Conservation (phyloP, 176 grass and related monocot species). For the Musa troglodytarum region DNA sequence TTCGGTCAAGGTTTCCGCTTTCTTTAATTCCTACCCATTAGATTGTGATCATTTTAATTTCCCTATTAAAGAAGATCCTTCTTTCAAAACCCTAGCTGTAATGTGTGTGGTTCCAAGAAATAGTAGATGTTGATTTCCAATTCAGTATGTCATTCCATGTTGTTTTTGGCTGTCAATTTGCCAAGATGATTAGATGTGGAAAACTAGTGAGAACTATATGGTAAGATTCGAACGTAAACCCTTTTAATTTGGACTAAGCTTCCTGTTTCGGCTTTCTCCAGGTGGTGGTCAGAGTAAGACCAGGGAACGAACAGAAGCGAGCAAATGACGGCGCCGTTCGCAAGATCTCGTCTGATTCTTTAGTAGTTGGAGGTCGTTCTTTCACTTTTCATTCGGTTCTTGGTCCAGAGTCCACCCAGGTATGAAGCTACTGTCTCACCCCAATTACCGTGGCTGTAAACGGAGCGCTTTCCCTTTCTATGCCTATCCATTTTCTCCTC, state of each 20-base stretch:
- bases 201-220: neutral
- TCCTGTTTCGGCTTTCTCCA: neutral
- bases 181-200: no score
- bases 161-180: constrained; percentile 1
- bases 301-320: constrained; percentile 10
- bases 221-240: neutral
- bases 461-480: neutral
- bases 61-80: neutral
- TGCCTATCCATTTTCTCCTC: constrained; percentile 5
- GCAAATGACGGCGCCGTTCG: constrained; percentile 16
- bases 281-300: constrained; percentile 33
- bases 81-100: neutral
- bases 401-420: constrained; percentile 65
- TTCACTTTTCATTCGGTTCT: constrained; percentile 67
- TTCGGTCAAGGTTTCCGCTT: constrained; percentile 24
- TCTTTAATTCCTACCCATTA: neutral
- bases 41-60: neutral
- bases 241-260: neutral
- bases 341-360: constrained; percentile 27
- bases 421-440: constrained; percentile 1
- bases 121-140: neutral
- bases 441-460: neutral
- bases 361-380: constrained; percentile 53
- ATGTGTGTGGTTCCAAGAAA: neutral
- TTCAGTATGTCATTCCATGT: neutral